A percentile compares a stretch with the other conserved stretches of the same genome.
These are phyloP conservation scores for Candida patagonica DNA, from an alignment of 805 yeast species.

Conservation along the genomic window DNA sequence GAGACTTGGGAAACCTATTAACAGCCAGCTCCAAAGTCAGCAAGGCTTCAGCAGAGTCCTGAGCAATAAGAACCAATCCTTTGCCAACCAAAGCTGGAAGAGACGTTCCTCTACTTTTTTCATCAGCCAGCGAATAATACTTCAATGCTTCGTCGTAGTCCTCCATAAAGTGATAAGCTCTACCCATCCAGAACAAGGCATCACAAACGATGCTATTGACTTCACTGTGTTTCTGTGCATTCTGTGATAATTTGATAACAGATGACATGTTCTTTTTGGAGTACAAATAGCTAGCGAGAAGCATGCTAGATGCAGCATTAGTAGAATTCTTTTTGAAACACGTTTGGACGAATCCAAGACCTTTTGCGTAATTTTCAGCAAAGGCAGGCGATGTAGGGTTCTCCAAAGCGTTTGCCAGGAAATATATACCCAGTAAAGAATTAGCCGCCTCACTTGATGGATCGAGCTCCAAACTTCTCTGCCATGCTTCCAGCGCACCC, in stretches of 20 bases:
- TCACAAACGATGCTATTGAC: conserved; percentile 44
- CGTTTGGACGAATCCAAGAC: conserved; percentile 39
- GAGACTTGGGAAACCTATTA: conserved; percentile 53
- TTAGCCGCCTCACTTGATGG: conserved; percentile 52
- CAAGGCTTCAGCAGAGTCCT: conserved; percentile 71
- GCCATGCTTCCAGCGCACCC: conserved; percentile 78
- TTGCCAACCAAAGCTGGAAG: conserved; percentile 68
- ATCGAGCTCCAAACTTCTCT: conserved; percentile 60
- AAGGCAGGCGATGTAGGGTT: conserved; percentile 45
- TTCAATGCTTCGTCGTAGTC: conserved; percentile 66
- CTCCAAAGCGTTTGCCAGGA: conserved; percentile 55
- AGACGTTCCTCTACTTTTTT: conserved; percentile 7
- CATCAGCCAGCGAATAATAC: conserved; percentile 59
- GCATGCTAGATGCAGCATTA: conserved; percentile 54
- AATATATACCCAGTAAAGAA: conserved; percentile 55
- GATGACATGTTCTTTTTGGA: conserved; percentile 52
- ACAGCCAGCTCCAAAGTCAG: conserved; percentile 71
- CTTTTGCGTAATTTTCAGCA: conserved; percentile 44
- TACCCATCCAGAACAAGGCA: conserved; percentile 76
- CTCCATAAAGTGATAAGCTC: conserved; percentile 52
- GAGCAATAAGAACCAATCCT: conserved; percentile 73
- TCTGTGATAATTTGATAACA: conserved; percentile 48
- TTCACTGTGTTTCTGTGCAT: conserved; percentile 35
- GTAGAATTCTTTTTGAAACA: conserved; percentile 34
- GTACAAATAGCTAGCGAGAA: conserved; percentile 63